These are phyloP conservation scores for Thalassiosira hispida DNA, from an alignment of 352 stramenopile species.

Conservation along the genomic window DNA sequence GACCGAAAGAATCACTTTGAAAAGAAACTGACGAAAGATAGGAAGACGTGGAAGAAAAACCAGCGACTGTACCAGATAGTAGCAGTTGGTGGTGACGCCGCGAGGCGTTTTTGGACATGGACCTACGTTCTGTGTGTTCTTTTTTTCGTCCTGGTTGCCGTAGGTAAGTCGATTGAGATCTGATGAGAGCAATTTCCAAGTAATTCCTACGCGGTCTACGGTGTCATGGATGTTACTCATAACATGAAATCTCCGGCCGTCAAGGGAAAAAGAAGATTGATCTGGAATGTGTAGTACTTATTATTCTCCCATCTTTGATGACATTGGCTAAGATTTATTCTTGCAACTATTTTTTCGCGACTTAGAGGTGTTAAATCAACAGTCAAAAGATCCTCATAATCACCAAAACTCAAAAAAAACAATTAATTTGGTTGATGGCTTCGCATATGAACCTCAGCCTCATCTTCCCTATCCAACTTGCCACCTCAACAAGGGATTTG, in stretches of 20 bases:
- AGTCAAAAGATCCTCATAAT: conserved; percentile 12
- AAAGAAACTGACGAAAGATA: neutral
- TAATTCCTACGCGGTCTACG: too few species aligned
- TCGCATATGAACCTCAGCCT: conserved; percentile 44
- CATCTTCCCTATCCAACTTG: conserved; percentile 77
- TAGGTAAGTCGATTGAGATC: neutral
- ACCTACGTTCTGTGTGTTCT: conserved; percentile 38
- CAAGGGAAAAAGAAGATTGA: too few species aligned
- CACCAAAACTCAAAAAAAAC: conserved; percentile 15
- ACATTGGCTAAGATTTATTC: too few species aligned
- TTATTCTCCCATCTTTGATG: too few species aligned
- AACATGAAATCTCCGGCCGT: too few species aligned
- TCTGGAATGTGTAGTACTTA: too few species aligned
- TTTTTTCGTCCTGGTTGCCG: conserved; percentile 53
- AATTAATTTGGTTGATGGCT: conserved; percentile 37
- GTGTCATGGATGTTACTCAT: too few species aligned
- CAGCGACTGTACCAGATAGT: conserved; percentile 48
- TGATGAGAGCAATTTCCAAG: too few species aligned
- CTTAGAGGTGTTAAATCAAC: conserved; percentile 8
- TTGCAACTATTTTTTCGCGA: too few species aligned
- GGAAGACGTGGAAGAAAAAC: conserved; percentile 45
- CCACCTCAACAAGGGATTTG: conserved; percentile 49
- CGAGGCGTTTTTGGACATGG: conserved; percentile 41
- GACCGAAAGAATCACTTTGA: conserved; percentile 31
- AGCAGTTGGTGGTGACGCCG: conserved; percentile 39